Percentiles rank a stretch among this genome's conserved stretches.
phyloP scores from a whole-genome alignment of 2,329 filamentous ascomycete species.

The Anthostomella pinea region DNA sequence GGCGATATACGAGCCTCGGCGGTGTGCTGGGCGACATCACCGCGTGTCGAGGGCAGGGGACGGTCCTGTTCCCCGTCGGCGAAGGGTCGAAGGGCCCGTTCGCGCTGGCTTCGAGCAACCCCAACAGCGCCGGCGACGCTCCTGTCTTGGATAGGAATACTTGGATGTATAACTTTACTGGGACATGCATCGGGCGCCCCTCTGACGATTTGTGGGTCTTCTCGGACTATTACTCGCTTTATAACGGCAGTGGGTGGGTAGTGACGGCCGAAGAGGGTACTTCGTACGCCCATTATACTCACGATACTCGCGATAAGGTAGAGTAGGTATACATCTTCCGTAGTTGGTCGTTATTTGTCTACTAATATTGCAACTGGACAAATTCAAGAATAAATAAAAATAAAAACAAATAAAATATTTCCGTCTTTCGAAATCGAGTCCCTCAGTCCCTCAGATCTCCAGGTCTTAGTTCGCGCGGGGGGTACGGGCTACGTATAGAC shows the following conservation, averaged over 20 bases:
- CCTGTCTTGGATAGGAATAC: neutral
- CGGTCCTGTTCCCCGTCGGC: neutral
- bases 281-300: too few species aligned
- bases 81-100: neutral
- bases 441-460: too few species aligned
- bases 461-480: too few species aligned
- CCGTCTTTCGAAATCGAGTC: too few species aligned
- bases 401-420: too few species aligned
- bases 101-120: neutral
- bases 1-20: neutral
- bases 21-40: neutral
- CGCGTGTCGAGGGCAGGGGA: neutral
- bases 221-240: neutral
- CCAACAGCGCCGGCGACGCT: neutral
- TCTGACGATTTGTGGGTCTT: neutral
- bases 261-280: neutral
- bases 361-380: too few species aligned
- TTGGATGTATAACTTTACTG: constrained; percentile 1
- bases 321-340: too few species aligned
- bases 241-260: neutral
- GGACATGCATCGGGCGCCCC: neutral
- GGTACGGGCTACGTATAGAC: too few species aligned
- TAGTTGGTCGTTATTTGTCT: too few species aligned
- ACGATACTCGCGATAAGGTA: too few species aligned
- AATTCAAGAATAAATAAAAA: too few species aligned